Evolutionary conservation across 441 rosid genomes (phyloP).

Genomic region (Arabidopsis hybrid): DNA sequence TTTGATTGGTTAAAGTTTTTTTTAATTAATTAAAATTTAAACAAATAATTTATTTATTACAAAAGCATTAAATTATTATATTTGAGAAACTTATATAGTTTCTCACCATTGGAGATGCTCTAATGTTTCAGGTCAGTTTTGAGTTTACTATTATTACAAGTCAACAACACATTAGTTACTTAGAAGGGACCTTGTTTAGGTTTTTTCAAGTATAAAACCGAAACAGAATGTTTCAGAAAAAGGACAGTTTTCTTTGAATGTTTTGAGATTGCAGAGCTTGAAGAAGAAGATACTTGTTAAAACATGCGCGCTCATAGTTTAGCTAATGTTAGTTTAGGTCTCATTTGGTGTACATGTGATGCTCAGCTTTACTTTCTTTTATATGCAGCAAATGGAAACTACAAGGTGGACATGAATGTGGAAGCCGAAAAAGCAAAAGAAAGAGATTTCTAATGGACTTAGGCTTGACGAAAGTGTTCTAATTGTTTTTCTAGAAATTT

Average conservation of each 20-base stretch:
- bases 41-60: too few relatives aligned
- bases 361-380: neutral
- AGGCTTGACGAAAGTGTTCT: too few relatives aligned
- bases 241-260: neutral
- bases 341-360: constrained; percentile 10
- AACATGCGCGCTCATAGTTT: neutral
- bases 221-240: neutral
- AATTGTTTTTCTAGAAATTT: too few relatives aligned
- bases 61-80: too few relatives aligned
- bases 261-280: neutral
- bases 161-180: neutral
- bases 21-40: too few relatives aligned
- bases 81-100: too few relatives aligned
- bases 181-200: neutral
- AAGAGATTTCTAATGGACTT: too few relatives aligned
- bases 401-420: constrained; percentile 7
- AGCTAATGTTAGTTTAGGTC: neutral
- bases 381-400: constrained; percentile 18
- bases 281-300: constrained; percentile 4
- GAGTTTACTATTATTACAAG: neutral
- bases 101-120: too few relatives aligned
- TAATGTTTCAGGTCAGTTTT: constrained; percentile 34
- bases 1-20: too few relatives aligned
- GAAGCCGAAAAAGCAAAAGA: constrained; percentile 5
- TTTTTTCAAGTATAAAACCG: neutral